Base-by-base conservation (phyloP, 2,329 filamentous ascomycete species). In the Claviceps quebecensis region DNA sequence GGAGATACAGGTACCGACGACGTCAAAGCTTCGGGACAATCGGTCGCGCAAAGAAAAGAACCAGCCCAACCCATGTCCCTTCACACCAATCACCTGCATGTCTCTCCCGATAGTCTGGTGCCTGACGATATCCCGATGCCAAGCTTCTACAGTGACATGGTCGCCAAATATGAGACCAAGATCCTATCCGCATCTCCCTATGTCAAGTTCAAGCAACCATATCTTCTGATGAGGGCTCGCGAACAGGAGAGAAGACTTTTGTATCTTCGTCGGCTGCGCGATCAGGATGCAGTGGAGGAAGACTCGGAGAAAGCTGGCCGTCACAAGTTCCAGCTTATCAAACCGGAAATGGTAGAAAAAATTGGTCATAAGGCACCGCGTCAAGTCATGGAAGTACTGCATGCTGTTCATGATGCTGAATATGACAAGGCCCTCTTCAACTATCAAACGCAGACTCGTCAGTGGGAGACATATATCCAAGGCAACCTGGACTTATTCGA, bases 391-490 rank as follows among this genome's bases (percentile, higher is more conserved):
- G 91, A 97, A 60, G 88, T 97, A 47, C 71, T 98, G 6, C 89
- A 93, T 63, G 93, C 93, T 22, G 90, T 96, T 13, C 90, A 97
- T 65, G 88, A 96, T 63, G 90, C 90, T 2, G 93, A 98, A 65
- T 96, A 97, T 60, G 90, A 98, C 64, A 95, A 93, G 67, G 90
- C 91, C 1, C 70, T 94, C 37, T 87, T 96, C 67, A 89, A 90
- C 59, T 98, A 97, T 63, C 81, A 89, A 64, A 96, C 88, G 0
- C 91, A 97, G 63, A 95, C 89, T 52, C 81, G 87, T 34, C 90
- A 96, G 59, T 98, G 93, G 93, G 93, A 98, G 63, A 87, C 87
- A 29, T 95, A 95, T 60, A 84, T 96, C 22, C 83, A 91, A 48
- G 88, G 87, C 14, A 94, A 93, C 58, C 73, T 86, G 36, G 86